Percentiles rank a stretch among this genome's conserved stretches.
Evolutionary conservation across 2,329 filamentous ascomycete species (phyloP).

Genomic region (Pseudofabraea citricarpa): DNA sequence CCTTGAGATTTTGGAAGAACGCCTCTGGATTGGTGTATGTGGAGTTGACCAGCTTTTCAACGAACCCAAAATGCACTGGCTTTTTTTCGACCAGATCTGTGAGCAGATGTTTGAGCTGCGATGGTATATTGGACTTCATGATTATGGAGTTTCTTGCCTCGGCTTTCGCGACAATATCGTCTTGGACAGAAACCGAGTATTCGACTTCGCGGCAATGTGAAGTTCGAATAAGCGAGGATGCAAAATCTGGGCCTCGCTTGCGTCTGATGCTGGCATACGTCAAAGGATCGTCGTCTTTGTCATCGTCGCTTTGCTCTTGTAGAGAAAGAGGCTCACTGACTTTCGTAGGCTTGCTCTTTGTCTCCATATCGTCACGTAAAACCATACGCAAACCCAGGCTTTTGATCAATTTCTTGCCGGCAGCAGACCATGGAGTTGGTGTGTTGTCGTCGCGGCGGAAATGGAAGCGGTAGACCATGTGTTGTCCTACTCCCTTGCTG

Average conservation of each 20-base stretch:
- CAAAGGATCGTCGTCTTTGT: too few species aligned
- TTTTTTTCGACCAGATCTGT: neutral
- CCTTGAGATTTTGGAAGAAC: neutral
- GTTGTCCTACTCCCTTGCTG: neutral
- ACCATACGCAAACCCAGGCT: neutral
- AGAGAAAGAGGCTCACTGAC: neutral
- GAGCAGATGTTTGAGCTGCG: neutral
- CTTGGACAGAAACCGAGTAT: too few species aligned
- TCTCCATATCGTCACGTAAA: neutral
- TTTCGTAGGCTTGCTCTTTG: too few species aligned
- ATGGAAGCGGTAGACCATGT: neutral
- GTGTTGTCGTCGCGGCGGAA: neutral
- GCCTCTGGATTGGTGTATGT: neutral
- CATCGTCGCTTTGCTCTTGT: neutral
- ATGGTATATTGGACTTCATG: too few species aligned
- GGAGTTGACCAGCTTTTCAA: neutral
- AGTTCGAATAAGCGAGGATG: too few species aligned
- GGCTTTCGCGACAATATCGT: too few species aligned
- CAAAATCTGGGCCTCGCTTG: too few species aligned
- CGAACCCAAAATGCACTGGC: neutral
- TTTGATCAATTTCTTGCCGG: neutral
- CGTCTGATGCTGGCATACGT: too few species aligned
- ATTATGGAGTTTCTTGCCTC: too few species aligned
- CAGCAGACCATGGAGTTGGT: neutral
- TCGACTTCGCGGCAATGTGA: too few species aligned